Conservation (phyloP, 2,329 filamentous ascomycete species). For the Thermochaetoides dissita region DNA sequence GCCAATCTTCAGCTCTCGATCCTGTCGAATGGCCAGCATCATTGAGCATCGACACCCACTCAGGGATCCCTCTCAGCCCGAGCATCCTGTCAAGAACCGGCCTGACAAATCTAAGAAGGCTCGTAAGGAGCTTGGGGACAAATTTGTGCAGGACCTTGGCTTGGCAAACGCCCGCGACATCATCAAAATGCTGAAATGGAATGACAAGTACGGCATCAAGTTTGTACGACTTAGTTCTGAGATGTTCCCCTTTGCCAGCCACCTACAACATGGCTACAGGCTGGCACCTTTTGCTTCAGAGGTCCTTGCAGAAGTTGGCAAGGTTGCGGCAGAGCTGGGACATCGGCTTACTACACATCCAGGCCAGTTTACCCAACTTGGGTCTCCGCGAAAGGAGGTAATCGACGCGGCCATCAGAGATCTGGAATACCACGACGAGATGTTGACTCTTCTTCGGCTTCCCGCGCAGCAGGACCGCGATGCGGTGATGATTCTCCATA, state of each 20-base stretch:
- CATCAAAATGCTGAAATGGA: slow-evolving; percentile 78
- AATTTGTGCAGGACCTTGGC: slow-evolving; percentile 63
- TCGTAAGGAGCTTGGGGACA: slow-evolving; percentile 50
- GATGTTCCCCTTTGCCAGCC: slow-evolving; percentile 94
- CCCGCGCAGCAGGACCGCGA: slow-evolving; percentile 68
- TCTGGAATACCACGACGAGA: slow-evolving; percentile 74
- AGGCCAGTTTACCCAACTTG: slow-evolving; percentile 84
- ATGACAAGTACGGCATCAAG: slow-evolving; percentile 78
- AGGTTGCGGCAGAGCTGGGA: slow-evolving; percentile 60
- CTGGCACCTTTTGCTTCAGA: slow-evolving; percentile 72
- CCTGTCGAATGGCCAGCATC: slow-evolving; percentile 81
- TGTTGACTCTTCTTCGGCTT: slow-evolving; percentile 63
- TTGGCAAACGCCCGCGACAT: slow-evolving; percentile 74
- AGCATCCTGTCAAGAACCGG: slow-evolving; percentile 73
- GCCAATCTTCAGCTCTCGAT: slow-evolving; percentile 79
- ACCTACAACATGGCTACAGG: slow-evolving; percentile 73
- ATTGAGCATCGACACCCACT: slow-evolving; percentile 78
- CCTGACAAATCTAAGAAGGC: slow-evolving; percentile 61
- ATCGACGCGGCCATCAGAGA: slow-evolving; percentile 66
- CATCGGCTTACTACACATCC: slow-evolving; percentile 85
- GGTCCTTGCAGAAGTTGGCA: slow-evolving; percentile 61
- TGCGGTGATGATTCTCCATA: slow-evolving; percentile 87
- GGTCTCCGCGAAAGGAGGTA: slow-evolving; percentile 65
- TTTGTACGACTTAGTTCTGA: slow-evolving; percentile 88
- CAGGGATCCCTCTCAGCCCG: slow-evolving; percentile 57